Evolutionary conservation across 441 rosid species (phyloP), one percentile per base, ranked within the genome.

Genomic region (Raphanus hybrid): DNA sequence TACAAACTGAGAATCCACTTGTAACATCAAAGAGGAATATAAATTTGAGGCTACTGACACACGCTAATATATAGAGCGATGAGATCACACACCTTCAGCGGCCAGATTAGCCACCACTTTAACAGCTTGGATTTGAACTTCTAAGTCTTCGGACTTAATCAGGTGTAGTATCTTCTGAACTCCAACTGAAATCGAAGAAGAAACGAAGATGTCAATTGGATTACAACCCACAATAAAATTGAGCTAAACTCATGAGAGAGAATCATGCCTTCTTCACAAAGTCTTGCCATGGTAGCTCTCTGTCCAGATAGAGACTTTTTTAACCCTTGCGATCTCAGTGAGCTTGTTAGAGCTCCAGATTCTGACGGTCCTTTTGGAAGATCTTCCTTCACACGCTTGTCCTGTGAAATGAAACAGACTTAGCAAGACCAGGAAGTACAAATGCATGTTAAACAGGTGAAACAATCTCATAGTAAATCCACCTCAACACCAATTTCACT

Each of bases 61-160:
- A 70, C 32, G 71, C 54, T 64, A 16, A 64, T 12, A 50, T 12
- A 61, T 16, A 63, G 18, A 65, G 72, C 41, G 37, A 77, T 63
- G 75, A 69, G 50, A 75, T 37, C 64, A 65, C 77, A 37, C 67
- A 92, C 99, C 99, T 91, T 94, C 99, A 54, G 97, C 97, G 29
- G 99, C 99, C 70, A 94, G 93, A 86, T 94, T 92, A 52, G 99
- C 99, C 75, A 94, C 89, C 75, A 92, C 94, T 85, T 92, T 94
- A 61, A 91, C 93, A 7, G 93, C 98, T 83, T 92, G 98, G 73
- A 86, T 90, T 85, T 92, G 97, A 72, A 92, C 91, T 58, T 90
- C 97, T 7, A 76, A 48, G 76, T 94, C 99, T 82, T 92, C 96
- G 75, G 99, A 94, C 73, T 84, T 59, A 70, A 92, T 83, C 75